Conservation (phyloP, 768 basidiomycete genomes). For the Lentinus tigrinus region DNA sequence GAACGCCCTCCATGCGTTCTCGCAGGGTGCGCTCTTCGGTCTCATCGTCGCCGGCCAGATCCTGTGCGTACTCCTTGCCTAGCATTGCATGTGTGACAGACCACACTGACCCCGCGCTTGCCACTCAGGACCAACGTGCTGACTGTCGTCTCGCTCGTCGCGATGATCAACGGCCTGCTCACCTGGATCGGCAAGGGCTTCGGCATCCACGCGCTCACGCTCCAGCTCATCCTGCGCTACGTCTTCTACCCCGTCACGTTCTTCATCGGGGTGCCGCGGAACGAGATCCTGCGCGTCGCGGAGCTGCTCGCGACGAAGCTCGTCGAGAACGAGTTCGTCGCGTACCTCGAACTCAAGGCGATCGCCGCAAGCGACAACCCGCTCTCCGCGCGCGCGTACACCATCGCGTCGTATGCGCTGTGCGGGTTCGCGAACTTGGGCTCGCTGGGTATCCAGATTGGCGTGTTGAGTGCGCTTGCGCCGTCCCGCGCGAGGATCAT, state of each 20-base stretch:
- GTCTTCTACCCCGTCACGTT: conserved; percentile 87
- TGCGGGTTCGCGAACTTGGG: conserved; percentile 91
- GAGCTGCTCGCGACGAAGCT: conserved; percentile 85
- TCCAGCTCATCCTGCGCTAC: conserved; percentile 84
- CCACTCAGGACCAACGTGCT: conserved; percentile 70
- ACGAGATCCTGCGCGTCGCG: conserved; percentile 80
- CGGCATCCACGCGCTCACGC: conserved; percentile 76
- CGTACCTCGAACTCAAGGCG: conserved; percentile 57
- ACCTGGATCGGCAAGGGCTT: conserved; percentile 90
- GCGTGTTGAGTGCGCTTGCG: conserved; percentile 69
- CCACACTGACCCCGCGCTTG: background rate
- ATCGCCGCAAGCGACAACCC: conserved; percentile 46
- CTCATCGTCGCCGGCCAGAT: conserved; percentile 86
- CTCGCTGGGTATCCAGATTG: conserved; percentile 84
- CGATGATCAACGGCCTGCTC: conserved; percentile 78
- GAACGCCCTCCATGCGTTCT: conserved; percentile 89
- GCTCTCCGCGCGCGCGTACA: conserved; percentile 71
- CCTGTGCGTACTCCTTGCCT: conserved; percentile 46
- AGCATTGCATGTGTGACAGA: background rate
- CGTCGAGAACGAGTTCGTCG: conserved; percentile 84
- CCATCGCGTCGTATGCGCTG: conserved; percentile 82
- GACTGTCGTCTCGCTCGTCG: conserved; percentile 80
- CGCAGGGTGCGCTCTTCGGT: conserved; percentile 82
- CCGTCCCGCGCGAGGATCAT: conserved; percentile 71
- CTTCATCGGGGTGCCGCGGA: conserved; percentile 74